Base-by-base conservation (phyloP, 768 basidiomycete genomes). In the Tylopilus felleus region DNA sequence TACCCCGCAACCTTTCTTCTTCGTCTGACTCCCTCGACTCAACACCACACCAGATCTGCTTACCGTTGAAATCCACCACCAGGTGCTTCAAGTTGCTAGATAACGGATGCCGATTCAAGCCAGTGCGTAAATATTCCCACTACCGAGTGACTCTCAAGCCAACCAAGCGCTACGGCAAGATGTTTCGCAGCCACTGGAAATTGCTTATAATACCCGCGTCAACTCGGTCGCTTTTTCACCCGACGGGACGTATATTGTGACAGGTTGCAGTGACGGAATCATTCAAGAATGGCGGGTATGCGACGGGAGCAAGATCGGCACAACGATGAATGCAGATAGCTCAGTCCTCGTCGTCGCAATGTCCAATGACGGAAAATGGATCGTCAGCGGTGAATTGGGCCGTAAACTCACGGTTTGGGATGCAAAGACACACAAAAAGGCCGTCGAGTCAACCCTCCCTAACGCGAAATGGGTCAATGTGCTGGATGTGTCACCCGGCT, bases 321-420 rank as follows among this genome's bases (percentile, higher is more conserved):
- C 29, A 29, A 38, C 50, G 44, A 61, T 60, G 51, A 50, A 47
- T 6, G 48, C 51, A 27, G 47, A 41, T 4, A 40, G 45, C 14
- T 45, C 59, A 2, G 40, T 57, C 16, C 44, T 60, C 22, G 53
- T 55, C 13, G 56, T 58, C 27, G 50, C 52, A 1, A 23, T 59
- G 39, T 61, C 60, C 28, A 55, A 35, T 1, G 56, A 61, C 22
- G 56, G 52, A 42, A 62, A 52, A 23, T 59, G 60, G 60, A 47
- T 62, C 5, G 27, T 62, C 1, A 55, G 48, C 36, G 60, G 60
- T 10, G 60, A 56, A 19, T 5, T 36, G 40, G 60, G 43, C 14
- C 49, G 35, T 10, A 54, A 49, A 29, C 47, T 53, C 36, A 47
- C 42, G 0, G 43, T 62, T 19, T 62, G 60, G 60, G 52, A 62